Conservation (phyloP, 1,284 basidiomycete genomes). For the Boletus nobilissimus region DNA sequence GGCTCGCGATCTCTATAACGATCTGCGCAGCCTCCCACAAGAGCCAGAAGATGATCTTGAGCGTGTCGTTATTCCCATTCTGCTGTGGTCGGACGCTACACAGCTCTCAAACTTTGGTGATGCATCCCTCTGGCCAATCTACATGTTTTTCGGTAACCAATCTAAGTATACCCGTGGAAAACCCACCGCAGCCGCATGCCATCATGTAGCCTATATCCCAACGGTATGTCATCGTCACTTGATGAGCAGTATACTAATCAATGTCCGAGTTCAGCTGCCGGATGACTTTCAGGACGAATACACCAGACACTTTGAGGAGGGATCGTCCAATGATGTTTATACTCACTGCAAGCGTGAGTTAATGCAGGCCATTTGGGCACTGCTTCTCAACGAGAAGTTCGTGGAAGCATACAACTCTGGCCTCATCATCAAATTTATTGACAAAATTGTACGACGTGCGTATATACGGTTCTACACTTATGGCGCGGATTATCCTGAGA, state of each 20-base stretch:
- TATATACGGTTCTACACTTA: not conserved
- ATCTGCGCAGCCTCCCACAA: not conserved
- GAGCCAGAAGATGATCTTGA: constrained; percentile 20
- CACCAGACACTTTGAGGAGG: not conserved
- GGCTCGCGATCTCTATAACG: not conserved
- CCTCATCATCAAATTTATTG: not conserved
- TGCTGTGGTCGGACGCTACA: constrained; percentile 48
- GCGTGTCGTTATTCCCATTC: constrained; percentile 36
- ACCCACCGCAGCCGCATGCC: constrained; percentile 35
- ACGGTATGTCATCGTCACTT: constrained; percentile 29
- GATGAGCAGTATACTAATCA: not conserved
- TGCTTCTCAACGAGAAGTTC: not conserved
- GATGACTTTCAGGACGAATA: not conserved
- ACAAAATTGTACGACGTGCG: not conserved
- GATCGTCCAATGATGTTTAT: not conserved
- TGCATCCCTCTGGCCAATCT: constrained; percentile 45
- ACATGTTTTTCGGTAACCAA: constrained; percentile 46
- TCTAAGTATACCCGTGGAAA: constrained; percentile 13
- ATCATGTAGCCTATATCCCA: constrained; percentile 48
- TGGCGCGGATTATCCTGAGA: not conserved
- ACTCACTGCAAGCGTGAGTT: constrained; percentile 2
- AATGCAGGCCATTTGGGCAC: not conserved
- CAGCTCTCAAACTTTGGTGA: constrained; percentile 44
- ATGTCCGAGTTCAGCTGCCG: not conserved
- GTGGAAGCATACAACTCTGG: not conserved